phyloP scores from a whole-genome alignment of 176 grass and related monocot species.

The barley (Hordeum vulgare) region MorexV3_pseudomolecules_assembly NC_058521.1:609510680-609511179 shows the following conservation, averaged over 20 bases:
- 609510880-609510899: slow-evolving; percentile 62
- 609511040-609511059: slow-evolving; percentile 45
- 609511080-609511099: slow-evolving; percentile 76
- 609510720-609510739: background rate
- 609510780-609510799: background rate
- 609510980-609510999: slow-evolving; percentile 46
- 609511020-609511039: slow-evolving; percentile 57
- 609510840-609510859: slow-evolving; percentile 65
- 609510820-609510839: slow-evolving; percentile 38
- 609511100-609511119: slow-evolving; percentile 70
- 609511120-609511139: background rate
- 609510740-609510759: background rate
- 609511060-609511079: slow-evolving; percentile 68
- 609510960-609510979: slow-evolving; percentile 54
- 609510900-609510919: slow-evolving; percentile 69
- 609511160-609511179: background rate
- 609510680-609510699: background rate
- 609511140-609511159: background rate
- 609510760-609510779: background rate
- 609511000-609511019: slow-evolving; percentile 30
- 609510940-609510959: slow-evolving; percentile 63
- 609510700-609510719: background rate
- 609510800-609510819: background rate
- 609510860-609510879: slow-evolving; percentile 62
- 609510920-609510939: slow-evolving; percentile 50